Evolutionary conservation across 2,329 filamentous ascomycete genomes (phyloP).

Genomic region (Penicillium sp.): DNA sequence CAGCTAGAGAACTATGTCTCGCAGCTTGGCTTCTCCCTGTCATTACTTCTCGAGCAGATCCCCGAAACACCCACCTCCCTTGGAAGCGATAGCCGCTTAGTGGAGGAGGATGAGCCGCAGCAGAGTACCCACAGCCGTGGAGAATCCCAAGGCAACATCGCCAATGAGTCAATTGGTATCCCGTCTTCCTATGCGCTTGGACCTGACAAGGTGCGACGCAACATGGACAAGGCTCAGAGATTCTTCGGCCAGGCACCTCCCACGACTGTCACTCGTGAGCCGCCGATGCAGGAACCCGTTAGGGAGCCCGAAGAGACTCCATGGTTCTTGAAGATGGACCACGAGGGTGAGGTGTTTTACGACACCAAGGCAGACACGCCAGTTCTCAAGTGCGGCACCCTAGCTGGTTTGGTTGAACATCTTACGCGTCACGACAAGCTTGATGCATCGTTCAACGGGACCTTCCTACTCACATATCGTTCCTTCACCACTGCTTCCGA

Average conservation of each 20-base stretch:
- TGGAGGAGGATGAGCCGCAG: constrained; percentile 23
- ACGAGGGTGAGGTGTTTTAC: constrained; percentile 84
- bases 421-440: constrained; percentile 92
- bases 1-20: constrained; percentile 81
- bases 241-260: constrained; percentile 47
- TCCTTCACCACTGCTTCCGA: constrained; percentile 90
- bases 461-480: constrained; percentile 91
- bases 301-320: constrained; percentile 68
- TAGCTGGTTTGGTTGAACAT: constrained; percentile 86
- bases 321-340: constrained; percentile 77
- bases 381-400: constrained; percentile 78
- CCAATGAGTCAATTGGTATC: constrained; percentile 41
- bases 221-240: constrained; percentile 45
- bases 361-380: constrained; percentile 73
- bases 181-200: constrained; percentile 40
- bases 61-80: constrained; percentile 49
- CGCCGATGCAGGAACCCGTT: constrained; percentile 38
- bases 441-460: constrained; percentile 93
- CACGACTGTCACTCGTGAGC: constrained; percentile 35
- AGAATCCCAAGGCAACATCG: constrained; percentile 37
- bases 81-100: constrained; percentile 37
- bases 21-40: constrained; percentile 80
- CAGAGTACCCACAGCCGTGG: constrained; percentile 25
- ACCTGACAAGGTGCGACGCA: constrained; percentile 39
- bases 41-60: constrained; percentile 78